Evolutionary conservation across 208 protist genomes (phyloP).

Genomic region (Leishmania guyanensis): DNA sequence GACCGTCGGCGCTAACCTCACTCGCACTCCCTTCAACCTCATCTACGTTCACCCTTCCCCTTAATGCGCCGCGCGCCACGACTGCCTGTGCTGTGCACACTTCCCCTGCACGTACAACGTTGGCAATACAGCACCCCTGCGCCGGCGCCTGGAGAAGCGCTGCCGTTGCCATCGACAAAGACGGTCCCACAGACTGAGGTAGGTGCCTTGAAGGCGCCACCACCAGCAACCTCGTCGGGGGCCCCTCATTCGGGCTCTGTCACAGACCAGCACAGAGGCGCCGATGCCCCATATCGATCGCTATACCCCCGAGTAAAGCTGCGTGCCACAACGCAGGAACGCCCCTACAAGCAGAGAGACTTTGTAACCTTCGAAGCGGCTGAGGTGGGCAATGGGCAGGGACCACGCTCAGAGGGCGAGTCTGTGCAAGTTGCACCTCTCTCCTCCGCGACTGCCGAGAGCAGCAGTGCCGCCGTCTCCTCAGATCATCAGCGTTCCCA

Average conservation of each 20-base stretch:
- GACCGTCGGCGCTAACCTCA: neutral
- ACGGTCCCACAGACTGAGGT: neutral
- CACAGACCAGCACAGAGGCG: constrained; percentile 2
- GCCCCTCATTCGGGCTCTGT: neutral
- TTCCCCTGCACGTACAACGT: constrained; percentile 1
- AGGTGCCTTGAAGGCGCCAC: neutral
- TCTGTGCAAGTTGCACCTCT: neutral
- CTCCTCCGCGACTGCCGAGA: neutral
- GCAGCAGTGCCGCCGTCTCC: neutral
- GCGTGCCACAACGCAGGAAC: constrained; percentile 45
- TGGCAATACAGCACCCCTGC: constrained; percentile 11
- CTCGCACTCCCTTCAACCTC: neutral
- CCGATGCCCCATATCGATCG: constrained; percentile 14
- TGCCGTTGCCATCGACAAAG: neutral
- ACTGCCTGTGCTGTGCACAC: neutral
- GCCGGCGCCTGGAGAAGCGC: neutral
- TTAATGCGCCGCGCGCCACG: constrained; percentile 18
- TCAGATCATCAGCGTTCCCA: neutral
- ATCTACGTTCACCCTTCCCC: neutral
- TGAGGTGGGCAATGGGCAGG: neutral
- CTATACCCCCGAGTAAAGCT: constrained; percentile 38
- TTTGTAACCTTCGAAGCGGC: constrained; percentile 21
- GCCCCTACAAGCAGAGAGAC: constrained; percentile 23
- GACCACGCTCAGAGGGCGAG: neutral
- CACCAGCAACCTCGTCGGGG: neutral